Conservation (phyloP, 2,329 filamentous ascomycete genomes). For the Dactylellina haptotyla region DNA sequence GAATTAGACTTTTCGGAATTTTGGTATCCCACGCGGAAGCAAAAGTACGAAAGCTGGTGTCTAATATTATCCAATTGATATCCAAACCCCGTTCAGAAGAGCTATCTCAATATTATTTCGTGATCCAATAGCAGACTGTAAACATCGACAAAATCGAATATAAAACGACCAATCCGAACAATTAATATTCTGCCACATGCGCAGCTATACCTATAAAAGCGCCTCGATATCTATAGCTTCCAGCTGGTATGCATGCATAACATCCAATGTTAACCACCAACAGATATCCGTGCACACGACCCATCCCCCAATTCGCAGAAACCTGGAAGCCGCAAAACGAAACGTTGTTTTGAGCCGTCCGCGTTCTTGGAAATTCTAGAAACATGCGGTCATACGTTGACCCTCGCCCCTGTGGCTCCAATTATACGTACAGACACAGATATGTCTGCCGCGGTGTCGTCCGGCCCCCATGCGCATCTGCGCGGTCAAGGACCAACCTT, state of each 20-base stretch:
- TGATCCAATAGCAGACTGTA: background rate
- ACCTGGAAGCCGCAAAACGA: too few relatives aligned
- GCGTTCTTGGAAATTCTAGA: too few relatives aligned
- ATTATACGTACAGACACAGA: too few relatives aligned
- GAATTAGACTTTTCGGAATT: slow-evolving; percentile 5
- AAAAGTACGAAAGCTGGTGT: slow-evolving; percentile 6
- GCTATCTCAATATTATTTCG: background rate
- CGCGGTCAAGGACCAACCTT: slow-evolving; percentile 14
- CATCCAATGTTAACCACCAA: background rate
- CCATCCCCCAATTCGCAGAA: too few relatives aligned
- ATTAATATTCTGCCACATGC: background rate
- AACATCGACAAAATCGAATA: background rate
- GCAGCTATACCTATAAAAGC: too few relatives aligned
- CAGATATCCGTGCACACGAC: background rate
- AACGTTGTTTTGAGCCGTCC: too few relatives aligned
- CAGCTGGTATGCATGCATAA: background rate
- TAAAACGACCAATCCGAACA: background rate
- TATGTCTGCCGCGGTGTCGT: too few relatives aligned
- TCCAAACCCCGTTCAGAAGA: too few relatives aligned
- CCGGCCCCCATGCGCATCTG: background rate
- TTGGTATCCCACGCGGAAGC: slow-evolving; percentile 34
- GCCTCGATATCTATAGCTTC: too few relatives aligned
- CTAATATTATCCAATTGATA: background rate
- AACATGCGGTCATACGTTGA: too few relatives aligned
- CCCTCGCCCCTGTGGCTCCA: too few relatives aligned